Conservation (phyloP, 2,329 filamentous ascomycete species). For the Chalaropsis ovoidea region DNA sequence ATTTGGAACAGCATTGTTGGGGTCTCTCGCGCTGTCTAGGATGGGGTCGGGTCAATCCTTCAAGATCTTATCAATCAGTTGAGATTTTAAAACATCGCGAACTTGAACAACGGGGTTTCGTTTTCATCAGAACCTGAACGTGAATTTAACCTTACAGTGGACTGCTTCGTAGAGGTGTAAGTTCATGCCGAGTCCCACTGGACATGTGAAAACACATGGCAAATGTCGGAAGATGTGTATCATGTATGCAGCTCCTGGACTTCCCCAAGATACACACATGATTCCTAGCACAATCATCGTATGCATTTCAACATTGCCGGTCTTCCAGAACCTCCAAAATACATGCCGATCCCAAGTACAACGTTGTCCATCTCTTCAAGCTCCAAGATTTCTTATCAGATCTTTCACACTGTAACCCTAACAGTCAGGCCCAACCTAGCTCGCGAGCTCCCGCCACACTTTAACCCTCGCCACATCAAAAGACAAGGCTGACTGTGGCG, state of each 20-base stretch:
- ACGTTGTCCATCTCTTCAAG: too few relatives aligned
- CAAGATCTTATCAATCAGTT: constrained; percentile 26
- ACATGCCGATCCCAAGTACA: too few relatives aligned
- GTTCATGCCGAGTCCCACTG: not conserved
- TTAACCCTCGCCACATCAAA: not conserved
- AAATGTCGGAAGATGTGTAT: not conserved
- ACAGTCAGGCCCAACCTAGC: not conserved
- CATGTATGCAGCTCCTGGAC: too few relatives aligned
- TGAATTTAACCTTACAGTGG: not conserved
- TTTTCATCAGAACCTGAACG: not conserved
- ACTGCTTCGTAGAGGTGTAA: not conserved
- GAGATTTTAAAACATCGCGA: constrained; percentile 16
- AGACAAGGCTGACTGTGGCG: not conserved
- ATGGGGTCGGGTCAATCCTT: not conserved
- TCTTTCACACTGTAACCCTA: not conserved
- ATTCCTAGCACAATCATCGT: too few relatives aligned
- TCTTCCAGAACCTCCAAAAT: too few relatives aligned
- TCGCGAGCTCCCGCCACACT: not conserved
- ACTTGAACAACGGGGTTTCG: not conserved
- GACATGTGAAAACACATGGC: not conserved
- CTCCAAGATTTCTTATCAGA: not conserved
- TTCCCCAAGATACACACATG: too few relatives aligned
- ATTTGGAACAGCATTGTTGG: not conserved
- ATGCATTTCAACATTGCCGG: too few relatives aligned
- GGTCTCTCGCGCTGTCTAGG: not conserved